Conservation (phyloP, 2,329 filamentous ascomycete species). For the Cercospora zeina region DNA sequence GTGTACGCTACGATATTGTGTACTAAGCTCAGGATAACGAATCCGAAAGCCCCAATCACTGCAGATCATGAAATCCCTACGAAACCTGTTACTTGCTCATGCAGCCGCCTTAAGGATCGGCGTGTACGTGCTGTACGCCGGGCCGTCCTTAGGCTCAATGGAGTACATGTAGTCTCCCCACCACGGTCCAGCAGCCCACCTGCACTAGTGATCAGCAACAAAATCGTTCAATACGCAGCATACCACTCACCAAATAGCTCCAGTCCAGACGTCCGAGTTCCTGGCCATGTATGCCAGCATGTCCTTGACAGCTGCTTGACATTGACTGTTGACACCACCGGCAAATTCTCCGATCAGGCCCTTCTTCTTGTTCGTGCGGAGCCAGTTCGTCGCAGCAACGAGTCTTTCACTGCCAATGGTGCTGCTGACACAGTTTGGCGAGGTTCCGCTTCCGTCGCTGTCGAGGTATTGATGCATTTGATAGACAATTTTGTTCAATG, state of each 20-base stretch:
- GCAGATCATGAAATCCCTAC: too few relatives aligned
- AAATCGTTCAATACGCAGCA: background rate
- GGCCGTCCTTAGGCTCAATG: constrained; percentile 53
- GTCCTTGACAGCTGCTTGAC: constrained; percentile 52
- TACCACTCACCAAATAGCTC: constrained; percentile 47
- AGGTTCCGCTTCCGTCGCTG: constrained; percentile 56
- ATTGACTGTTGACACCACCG: constrained; percentile 53
- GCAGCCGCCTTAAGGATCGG: constrained; percentile 18
- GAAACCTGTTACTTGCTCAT: background rate
- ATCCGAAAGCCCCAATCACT: too few relatives aligned
- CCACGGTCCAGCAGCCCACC: constrained; percentile 58
- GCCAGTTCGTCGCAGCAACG: constrained; percentile 55
- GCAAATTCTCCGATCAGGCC: constrained; percentile 59
- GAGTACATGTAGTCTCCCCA: constrained; percentile 40
- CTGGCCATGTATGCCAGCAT: constrained; percentile 52
- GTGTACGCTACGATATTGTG: background rate
- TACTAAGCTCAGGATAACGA: background rate
- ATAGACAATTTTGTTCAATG: constrained; percentile 57
- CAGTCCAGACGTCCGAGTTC: constrained; percentile 57
- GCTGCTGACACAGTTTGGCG: constrained; percentile 50
- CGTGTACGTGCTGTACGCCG: constrained; percentile 42
- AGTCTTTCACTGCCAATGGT: constrained; percentile 59
- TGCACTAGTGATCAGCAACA: background rate
- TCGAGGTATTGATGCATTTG: constrained; percentile 66
- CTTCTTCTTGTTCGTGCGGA: constrained; percentile 54